These are phyloP conservation scores for Thermothielavioides terrestris DNA, from an alignment of 495 filamentous ascomycete species.

Conservation along the genomic window DNA sequence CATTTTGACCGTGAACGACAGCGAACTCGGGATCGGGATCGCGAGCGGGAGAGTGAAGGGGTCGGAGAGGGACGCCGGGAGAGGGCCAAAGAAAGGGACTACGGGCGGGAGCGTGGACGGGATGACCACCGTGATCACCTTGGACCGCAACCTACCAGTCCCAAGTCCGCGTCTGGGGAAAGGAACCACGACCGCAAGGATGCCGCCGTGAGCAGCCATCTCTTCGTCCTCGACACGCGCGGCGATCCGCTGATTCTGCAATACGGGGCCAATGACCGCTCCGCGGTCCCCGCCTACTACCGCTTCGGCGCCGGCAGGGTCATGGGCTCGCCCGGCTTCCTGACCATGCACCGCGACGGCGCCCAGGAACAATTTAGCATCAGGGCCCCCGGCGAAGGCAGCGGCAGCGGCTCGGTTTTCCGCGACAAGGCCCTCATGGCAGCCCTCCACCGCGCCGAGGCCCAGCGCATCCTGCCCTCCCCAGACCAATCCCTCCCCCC, in stretches of 20 bases:
- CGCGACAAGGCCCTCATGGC: constrained; percentile 31
- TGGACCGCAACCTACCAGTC: background rate
- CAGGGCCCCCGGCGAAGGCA: constrained; percentile 15
- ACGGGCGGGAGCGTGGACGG: background rate
- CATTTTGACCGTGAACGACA: background rate
- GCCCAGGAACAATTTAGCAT: constrained; percentile 32
- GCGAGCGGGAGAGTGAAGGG: constrained; percentile 14
- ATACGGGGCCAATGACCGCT: constrained; percentile 36
- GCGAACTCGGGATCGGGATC: background rate
- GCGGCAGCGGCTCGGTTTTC: constrained; percentile 27
- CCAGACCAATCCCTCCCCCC: background rate
- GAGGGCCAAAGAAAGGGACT: background rate
- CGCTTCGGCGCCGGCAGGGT: constrained; percentile 34
- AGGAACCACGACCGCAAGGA: background rate
- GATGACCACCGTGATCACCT: background rate
- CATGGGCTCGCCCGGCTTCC: constrained; percentile 29
- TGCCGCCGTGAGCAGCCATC: background rate
- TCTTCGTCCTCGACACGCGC: constrained; percentile 34
- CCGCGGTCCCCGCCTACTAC: constrained; percentile 32
- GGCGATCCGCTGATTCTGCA: constrained; percentile 38
- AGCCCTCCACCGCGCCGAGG: constrained; percentile 16
- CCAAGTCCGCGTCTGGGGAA: background rate
- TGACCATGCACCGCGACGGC: constrained; percentile 30
- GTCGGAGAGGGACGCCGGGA: background rate
- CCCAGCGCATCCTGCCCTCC: constrained; percentile 21